Conservation (phyloP, 768 basidiomycete species). For the Tricholoma sp. region DNA sequence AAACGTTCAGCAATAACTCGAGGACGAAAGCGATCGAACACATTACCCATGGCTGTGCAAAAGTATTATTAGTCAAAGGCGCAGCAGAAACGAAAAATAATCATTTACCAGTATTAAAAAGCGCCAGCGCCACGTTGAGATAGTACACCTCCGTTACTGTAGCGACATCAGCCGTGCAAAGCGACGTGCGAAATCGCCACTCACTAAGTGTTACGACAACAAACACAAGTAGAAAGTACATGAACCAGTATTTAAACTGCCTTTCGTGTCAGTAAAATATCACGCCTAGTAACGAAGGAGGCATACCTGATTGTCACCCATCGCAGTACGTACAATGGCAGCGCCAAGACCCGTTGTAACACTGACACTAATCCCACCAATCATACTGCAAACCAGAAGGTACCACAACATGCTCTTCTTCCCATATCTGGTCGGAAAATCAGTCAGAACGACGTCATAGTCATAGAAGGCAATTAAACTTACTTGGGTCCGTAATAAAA, state of each 20-base stretch:
- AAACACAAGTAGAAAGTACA: constrained; percentile 82
- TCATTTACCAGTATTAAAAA: constrained; percentile 82
- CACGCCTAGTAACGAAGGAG: background rate
- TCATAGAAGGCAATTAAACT: constrained; percentile 17
- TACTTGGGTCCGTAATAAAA: constrained; percentile 80
- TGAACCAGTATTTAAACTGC: constrained; percentile 90
- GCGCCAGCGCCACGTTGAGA: constrained; percentile 90
- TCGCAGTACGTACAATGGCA: constrained; percentile 76
- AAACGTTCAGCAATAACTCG: constrained; percentile 15
- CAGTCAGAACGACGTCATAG: constrained; percentile 4
- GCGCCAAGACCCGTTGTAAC: constrained; percentile 93
- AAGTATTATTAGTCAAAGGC: constrained; percentile 57
- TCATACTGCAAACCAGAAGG: constrained; percentile 91
- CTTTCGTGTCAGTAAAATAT: background rate
- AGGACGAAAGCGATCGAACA: background rate
- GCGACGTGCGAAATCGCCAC: constrained; percentile 21
- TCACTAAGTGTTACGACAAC: constrained; percentile 75
- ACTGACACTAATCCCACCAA: constrained; percentile 92
- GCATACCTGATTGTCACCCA: constrained; percentile 73
- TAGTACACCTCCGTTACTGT: constrained; percentile 90
- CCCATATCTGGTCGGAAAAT: constrained; percentile 52
- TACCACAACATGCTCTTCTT: constrained; percentile 95
- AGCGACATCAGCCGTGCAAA: constrained; percentile 11
- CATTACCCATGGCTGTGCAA: constrained; percentile 15
- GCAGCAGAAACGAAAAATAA: constrained; percentile 4